A percentile compares a stretch with the other conserved stretches of the same genome.
Conservation (phyloP, 129 eudicot genomes). For the Artemisia tridentata region DNA sequence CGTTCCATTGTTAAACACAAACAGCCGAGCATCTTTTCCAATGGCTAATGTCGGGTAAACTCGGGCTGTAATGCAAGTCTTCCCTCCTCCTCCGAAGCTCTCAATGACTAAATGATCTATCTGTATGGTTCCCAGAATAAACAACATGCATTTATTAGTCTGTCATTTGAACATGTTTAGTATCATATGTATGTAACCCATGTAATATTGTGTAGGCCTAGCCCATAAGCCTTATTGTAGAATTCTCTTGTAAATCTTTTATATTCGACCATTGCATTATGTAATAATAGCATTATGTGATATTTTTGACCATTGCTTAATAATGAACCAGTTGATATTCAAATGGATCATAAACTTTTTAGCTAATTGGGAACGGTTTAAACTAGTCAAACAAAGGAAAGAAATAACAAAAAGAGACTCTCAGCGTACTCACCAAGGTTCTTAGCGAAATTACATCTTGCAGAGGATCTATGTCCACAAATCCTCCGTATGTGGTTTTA, state of each 20-base stretch:
- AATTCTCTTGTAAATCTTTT: too few species aligned
- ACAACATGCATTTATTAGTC: too few species aligned
- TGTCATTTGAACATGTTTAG: too few species aligned
- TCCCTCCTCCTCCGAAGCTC: constrained; percentile 70
- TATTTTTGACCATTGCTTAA: neutral
- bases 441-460: constrained; percentile 49
- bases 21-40: constrained; percentile 39
- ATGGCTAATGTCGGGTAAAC: constrained; percentile 72
- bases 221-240: too few species aligned
- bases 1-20: constrained; percentile 49
- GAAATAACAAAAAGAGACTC: too few species aligned
- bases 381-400: neutral
- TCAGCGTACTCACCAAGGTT: constrained; percentile 43
- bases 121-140: constrained; percentile 33
- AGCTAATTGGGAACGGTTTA: neutral
- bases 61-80: constrained; percentile 61
- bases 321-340: too few species aligned
- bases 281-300: too few species aligned
- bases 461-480: constrained; percentile 52
- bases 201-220: too few species aligned
- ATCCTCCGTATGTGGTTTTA: constrained; percentile 45
- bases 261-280: too few species aligned
- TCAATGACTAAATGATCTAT: constrained; percentile 70
- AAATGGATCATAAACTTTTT: too few species aligned
- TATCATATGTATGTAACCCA: too few species aligned